These are phyloP conservation scores for Circinella umbellata DNA, from an alignment of 371 early-diverging fungal species.

Conservation along the genomic window DNA sequence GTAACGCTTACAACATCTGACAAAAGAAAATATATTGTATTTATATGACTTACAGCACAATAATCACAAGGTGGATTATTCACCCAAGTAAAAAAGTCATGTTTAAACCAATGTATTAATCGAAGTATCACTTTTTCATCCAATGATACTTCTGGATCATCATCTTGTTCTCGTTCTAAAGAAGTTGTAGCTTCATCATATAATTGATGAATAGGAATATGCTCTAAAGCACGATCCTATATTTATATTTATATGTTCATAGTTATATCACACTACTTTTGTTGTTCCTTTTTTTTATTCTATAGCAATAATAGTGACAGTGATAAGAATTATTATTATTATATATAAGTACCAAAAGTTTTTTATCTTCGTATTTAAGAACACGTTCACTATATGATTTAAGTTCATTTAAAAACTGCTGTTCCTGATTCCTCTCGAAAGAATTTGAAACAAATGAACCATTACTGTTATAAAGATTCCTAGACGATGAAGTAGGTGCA, in stretches of 20 bases:
- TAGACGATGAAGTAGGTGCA: background rate
- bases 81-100: constrained; percentile 74
- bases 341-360: constrained; percentile 38
- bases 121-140: constrained; percentile 44
- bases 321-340: too few relatives aligned
- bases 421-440: background rate
- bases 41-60: constrained; percentile 45
- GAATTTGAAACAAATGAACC: too few relatives aligned
- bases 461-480: too few relatives aligned
- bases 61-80: constrained; percentile 59
- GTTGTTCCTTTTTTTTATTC: too few relatives aligned
- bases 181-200: constrained; percentile 46
- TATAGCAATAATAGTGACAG: too few relatives aligned
- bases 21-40: too few relatives aligned
- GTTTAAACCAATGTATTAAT: constrained; percentile 64
- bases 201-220: constrained; percentile 51
- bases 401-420: constrained; percentile 17
- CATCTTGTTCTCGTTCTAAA: constrained; percentile 1
- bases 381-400: constrained; percentile 26
- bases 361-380: constrained; percentile 41
- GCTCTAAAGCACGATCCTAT: constrained; percentile 51
- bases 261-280: too few relatives aligned
- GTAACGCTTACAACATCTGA: too few relatives aligned
- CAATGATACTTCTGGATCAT: constrained; percentile 21
- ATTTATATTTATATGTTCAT: background rate